Base-by-base conservation (phyloP, 2,329 filamentous ascomycete species). In the Dactylellina leptospora region DNA sequence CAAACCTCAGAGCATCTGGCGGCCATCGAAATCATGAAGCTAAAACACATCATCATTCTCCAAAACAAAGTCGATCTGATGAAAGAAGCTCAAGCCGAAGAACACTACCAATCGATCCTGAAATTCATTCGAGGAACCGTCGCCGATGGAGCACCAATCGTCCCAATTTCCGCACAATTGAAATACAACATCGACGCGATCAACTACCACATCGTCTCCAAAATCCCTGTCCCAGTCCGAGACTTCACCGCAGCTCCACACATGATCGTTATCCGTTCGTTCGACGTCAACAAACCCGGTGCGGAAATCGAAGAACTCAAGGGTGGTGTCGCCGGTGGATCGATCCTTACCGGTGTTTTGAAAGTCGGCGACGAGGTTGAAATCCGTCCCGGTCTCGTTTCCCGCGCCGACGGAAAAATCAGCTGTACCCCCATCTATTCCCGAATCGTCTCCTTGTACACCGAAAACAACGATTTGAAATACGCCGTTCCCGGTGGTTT, bases 31-130 rank as follows among this genome's bases (percentile, higher is more conserved):
- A 99, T 99, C 80, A 99, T 99, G 95, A 99, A 99, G 86, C 87
- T 99, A 75, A 92, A 96, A 82, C 96, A 99, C 84, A 97, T 99
- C 82, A 96, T 99, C 81, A 97, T 99, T 79, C 87, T 99, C 70
- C 95, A 99, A 83, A 99, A 99, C 85, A 99, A 99, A 87, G 95
- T 99, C 78, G 95, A 99, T 80, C 83, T 99, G 77, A 97, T 99
- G 92, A 87, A 92, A 78, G 91, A 97, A 85, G 93, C 97, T 80
- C 91, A 90, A 74, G 95, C 96, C 51, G 87, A 92, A 79, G 87
- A 93, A 79, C 95, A 99, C 82, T 95, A 96, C 84, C 89, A 96
- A 82, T 97, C 93, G 0, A 99, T 99, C 76, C 85, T 96, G 78
- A 97, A 97, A 82, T 99, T 99, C 82, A 97, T 99, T 79, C 89